Evolutionary conservation across 257 asterid genomes (phyloP), one percentile per base, ranked within the genome.

Genomic region (Nicotiana tomentosiformis): DNA sequence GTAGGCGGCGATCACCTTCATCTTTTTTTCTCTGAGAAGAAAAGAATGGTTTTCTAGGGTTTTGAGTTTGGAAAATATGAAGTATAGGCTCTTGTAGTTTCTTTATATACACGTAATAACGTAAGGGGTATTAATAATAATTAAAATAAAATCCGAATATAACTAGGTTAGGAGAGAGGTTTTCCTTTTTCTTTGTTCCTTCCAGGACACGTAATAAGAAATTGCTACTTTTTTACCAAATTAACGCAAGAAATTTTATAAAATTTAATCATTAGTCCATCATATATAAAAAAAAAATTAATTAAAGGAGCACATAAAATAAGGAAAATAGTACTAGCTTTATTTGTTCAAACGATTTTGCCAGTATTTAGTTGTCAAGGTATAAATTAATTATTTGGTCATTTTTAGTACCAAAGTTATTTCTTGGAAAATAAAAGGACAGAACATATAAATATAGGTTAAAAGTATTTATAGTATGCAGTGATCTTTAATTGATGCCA

Each of bases 1-100:
- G 39, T 60, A 84, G 39, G 82, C 81, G 30, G 84, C 77, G 23
- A 81, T 37, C 53, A 81, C 87, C 82, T 80, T 72, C 87, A 81
- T 82, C 3, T 4, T 60, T 77, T 17, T n/a, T 5, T 60, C 15
- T 8, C 10, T 29, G 51, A 29, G 32, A 26, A 37, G 5, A 4
- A 69, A 37, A 69, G 33, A 18, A 15, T n/a, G 78, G 35, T 70
- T 39, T 57, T 64, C 10, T 39, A 39, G 58, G 78, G 78, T n/a
- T 69, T 69, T 4, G 30, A 30, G 14, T 70, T 17, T n/a, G 20
- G 33, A 70, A 17, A n/a, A 69, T 69, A 69, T 68, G 39, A 35
- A 35, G 55, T 1, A 7, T 18, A n/a, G 15, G 9, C 18, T 35
- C 18, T 39, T 18, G 20, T 5, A 6, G 5, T 70, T 39, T 69